These are phyloP conservation scores for Astrephomene gubernaculifera DNA, from an alignment of 139 green algal genomes.

Conservation along the genomic window DNA sequence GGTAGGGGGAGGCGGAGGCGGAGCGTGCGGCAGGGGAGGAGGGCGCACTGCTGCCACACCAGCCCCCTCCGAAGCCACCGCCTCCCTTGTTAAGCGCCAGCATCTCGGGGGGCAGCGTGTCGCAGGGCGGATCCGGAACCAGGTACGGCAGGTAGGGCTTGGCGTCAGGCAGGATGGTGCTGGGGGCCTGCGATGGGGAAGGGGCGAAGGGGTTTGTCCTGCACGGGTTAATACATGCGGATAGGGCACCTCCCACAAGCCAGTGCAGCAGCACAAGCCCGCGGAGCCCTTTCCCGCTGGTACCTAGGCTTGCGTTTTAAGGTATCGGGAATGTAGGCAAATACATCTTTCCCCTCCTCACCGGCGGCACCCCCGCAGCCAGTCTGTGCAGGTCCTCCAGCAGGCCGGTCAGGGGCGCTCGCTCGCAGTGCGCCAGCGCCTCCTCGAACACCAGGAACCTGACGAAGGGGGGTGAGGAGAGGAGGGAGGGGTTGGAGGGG, in stretches of 20 bases:
- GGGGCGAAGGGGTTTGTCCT: not conserved
- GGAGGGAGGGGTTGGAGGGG: not conserved
- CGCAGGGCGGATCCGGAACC: not conserved
- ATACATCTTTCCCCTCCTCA: not conserved
- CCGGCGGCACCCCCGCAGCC: not conserved
- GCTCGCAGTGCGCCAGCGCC: slow-evolving; percentile 29
- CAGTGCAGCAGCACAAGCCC: not conserved
- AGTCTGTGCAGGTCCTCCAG: slow-evolving; percentile 50
- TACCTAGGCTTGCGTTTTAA: not conserved
- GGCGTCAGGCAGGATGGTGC: slow-evolving; percentile 6
- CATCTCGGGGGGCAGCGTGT: not conserved
- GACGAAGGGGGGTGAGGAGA: not conserved
- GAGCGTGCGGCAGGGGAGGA: too few relatives aligned
- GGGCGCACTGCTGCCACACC: not conserved
- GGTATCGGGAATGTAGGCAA: not conserved
- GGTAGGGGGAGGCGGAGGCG: too few relatives aligned
- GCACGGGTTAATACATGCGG: too few relatives aligned
- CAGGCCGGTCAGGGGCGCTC: slow-evolving; percentile 32
- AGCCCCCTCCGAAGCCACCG: too few relatives aligned
- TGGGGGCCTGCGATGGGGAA: not conserved
- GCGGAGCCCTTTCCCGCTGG: not conserved
- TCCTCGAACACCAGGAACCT: slow-evolving; percentile 45
- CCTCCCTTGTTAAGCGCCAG: slow-evolving; percentile 1
- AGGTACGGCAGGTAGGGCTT: slow-evolving; percentile 42
- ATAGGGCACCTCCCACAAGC: not conserved